A percentile compares a stretch with the other conserved stretches of the same genome.
Evolutionary conservation across 352 stramenopile genomes (phyloP).

Genomic region (Bremia lactucae): DNA sequence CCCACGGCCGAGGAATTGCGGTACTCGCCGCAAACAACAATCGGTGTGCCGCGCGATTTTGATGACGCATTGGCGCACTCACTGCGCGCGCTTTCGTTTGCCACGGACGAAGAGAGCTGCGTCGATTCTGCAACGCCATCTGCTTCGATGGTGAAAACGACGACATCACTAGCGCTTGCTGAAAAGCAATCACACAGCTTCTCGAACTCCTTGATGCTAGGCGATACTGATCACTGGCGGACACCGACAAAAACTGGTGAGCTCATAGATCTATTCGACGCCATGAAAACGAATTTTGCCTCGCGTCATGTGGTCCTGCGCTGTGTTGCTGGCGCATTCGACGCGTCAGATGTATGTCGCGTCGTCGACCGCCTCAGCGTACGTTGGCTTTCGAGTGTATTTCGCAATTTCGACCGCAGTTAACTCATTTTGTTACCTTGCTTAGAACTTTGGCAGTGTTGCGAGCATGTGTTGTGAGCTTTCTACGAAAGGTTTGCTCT

Average conservation of each 20-base stretch:
- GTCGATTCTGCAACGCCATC: not conserved
- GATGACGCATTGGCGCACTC: constrained; percentile 35
- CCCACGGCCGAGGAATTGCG: constrained; percentile 11
- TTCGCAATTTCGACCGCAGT: constrained; percentile 3
- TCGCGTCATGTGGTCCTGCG: constrained; percentile 62
- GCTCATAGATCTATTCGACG: constrained; percentile 35
- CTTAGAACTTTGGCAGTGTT: constrained; percentile 53
- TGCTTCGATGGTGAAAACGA: constrained; percentile 1
- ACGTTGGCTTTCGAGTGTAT: constrained; percentile 5
- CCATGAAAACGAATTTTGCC: constrained; percentile 43
- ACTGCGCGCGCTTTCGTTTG: constrained; percentile 36
- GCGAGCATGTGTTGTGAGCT: constrained; percentile 41
- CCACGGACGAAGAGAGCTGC: constrained; percentile 5
- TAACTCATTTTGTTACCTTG: constrained; percentile 10
- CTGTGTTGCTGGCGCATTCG: constrained; percentile 24
- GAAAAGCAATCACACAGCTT: constrained; percentile 43
- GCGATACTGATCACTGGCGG: constrained; percentile 15
- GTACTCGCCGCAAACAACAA: constrained; percentile 1
- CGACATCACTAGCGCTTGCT: not conserved
- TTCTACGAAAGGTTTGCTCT: constrained; percentile 40
- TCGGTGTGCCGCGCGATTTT: constrained; percentile 21
- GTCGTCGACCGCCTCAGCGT: constrained; percentile 46
- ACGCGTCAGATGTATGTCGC: constrained; percentile 28
- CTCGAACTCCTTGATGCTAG: constrained; percentile 52
- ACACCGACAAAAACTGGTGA: constrained; percentile 6